Conservation (phyloP, 1,284 basidiomycete species). For the Neolentinus lepideus region DNA sequence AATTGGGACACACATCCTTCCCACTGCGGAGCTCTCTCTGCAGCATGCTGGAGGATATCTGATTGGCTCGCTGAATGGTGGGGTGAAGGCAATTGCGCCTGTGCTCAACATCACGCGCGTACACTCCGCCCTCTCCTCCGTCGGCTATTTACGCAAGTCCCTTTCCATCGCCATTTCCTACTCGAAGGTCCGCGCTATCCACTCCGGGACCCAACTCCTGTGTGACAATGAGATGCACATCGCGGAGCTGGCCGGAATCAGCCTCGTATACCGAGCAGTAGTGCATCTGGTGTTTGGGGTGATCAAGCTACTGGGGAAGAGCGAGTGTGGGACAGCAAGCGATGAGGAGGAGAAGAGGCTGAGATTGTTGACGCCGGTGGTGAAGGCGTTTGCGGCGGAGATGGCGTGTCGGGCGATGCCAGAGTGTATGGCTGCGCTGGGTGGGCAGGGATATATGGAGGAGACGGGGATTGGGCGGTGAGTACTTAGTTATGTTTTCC, state of each 20-base stretch:
- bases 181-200: constrained; percentile 48
- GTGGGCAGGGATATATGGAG: constrained; percentile 81
- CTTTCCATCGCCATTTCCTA: constrained; percentile 60
- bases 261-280: constrained; percentile 58
- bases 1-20: constrained; percentile 69
- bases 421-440: constrained; percentile 69
- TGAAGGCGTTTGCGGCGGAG: constrained; percentile 69
- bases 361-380: constrained; percentile 62
- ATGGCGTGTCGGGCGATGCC: constrained; percentile 59
- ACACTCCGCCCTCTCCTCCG: constrained; percentile 55
- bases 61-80: constrained; percentile 54
- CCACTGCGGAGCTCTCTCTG: constrained; percentile 73
- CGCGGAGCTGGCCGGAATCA: constrained; percentile 50
- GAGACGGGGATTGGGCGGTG: constrained; percentile 60
- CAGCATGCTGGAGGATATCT: constrained; percentile 58
- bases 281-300: constrained; percentile 56
- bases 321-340: constrained; percentile 46
- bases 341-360: constrained; percentile 44
- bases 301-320: constrained; percentile 52
- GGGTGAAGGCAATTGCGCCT: constrained; percentile 62
- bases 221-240: constrained; percentile 54
- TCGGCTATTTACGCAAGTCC: constrained; percentile 54
- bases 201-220: constrained; percentile 42
- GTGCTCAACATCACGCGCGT: constrained; percentile 74
- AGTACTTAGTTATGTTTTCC: constrained; percentile 12